phyloP scores from a whole-genome alignment of 1,284 basidiomycete species.

The Filobasidium uniguttulatum region DNA sequence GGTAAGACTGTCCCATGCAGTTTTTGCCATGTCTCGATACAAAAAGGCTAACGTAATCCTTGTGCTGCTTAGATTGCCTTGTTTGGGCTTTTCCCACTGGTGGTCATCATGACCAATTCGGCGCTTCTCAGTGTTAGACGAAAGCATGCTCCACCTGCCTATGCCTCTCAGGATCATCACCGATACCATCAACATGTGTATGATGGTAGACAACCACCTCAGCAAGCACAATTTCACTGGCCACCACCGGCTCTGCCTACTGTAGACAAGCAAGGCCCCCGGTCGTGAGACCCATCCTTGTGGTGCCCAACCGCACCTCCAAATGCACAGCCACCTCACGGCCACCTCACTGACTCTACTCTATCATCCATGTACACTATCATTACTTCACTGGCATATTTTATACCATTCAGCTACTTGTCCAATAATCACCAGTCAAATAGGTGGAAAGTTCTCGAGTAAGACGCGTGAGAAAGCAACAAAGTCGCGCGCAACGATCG shows the following conservation, averaged over 20 bases:
- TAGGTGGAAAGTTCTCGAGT: too few species aligned
- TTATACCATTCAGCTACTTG: not conserved
- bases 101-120: conserved; percentile 70
- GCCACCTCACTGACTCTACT: too few species aligned
- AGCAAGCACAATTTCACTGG: conserved; percentile 7
- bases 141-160: conserved; percentile 16
- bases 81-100: conserved; percentile 59
- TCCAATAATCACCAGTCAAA: not conserved
- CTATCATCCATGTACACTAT: not conserved
- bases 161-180: not conserved
- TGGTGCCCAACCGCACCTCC: too few species aligned
- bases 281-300: too few species aligned
- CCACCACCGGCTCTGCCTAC: conserved; percentile 1
- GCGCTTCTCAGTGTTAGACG: conserved; percentile 45
- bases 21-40: conserved; percentile 7
- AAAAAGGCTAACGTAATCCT: not conserved
- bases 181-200: not conserved
- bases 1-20: conserved; percentile 44
- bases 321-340: too few species aligned
- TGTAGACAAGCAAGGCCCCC: not conserved
- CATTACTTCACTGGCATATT: not conserved
- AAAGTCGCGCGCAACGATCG: not conserved
- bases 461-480: conserved; percentile 1
- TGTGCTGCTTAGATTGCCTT: conserved; percentile 46
- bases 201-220: not conserved